phyloP scores from a whole-genome alignment of 2,329 filamentous ascomycete genomes.

The Metarhizium album region DNA sequence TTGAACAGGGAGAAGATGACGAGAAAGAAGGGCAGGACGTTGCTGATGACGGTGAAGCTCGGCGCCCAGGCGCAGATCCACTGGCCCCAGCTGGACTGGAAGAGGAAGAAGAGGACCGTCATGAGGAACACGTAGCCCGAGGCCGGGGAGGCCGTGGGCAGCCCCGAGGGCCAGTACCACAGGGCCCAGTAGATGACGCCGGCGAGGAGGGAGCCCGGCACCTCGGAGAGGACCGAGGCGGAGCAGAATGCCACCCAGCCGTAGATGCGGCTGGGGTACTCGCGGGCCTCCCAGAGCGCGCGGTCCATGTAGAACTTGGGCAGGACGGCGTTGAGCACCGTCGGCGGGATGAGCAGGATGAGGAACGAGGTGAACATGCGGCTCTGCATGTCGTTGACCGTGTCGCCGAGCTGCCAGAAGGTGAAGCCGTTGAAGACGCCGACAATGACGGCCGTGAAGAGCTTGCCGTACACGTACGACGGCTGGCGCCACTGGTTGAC shows the following conservation, averaged over 20 bases:
- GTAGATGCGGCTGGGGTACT: conserved; percentile 65
- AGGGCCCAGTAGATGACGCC: conserved; percentile 59
- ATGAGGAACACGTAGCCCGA: conserved; percentile 5
- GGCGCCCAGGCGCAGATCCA: conserved; percentile 80
- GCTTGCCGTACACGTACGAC: conserved; percentile 65
- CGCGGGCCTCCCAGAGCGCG: conserved; percentile 61
- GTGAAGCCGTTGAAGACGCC: conserved; percentile 75
- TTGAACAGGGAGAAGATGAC: conserved; percentile 69
- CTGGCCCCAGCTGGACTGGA: conserved; percentile 66
- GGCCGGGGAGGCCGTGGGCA: conserved; percentile 51
- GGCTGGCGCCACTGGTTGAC: conserved; percentile 66
- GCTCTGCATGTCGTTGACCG: conserved; percentile 60
- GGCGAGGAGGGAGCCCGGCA: conserved; percentile 56
- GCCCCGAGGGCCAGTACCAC: conserved; percentile 68
- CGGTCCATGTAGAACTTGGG: conserved; percentile 71
- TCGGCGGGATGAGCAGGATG: conserved; percentile 55
- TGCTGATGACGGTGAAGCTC: conserved; percentile 35
- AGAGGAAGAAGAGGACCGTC: conserved; percentile 56
- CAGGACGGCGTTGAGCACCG: conserved; percentile 61
- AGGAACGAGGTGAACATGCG: conserved; percentile 65
- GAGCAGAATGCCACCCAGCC: conserved; percentile 68
- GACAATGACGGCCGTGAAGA: conserved; percentile 60
- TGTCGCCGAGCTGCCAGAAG: conserved; percentile 59
- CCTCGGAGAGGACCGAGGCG: conserved; percentile 61
- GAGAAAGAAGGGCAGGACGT: conserved; percentile 72